A percentile compares a stretch with the other conserved stretches of the same genome.
Conservation (phyloP, 148 eudicot species). For the Rhododendron simsii region DNA sequence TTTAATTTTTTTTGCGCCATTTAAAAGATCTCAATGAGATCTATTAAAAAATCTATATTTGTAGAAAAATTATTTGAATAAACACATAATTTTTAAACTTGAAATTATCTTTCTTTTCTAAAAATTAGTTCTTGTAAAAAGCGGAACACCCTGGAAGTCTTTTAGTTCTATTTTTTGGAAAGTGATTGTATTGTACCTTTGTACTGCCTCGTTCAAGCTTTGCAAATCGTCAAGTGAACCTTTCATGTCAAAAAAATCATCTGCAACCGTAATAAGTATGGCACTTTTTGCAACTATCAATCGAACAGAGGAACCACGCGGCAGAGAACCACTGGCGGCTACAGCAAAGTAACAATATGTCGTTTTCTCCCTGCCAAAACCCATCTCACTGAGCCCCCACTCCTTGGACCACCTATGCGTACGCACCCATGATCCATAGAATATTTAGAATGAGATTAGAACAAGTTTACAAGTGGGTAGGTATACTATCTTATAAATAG, state of each 20-base stretch:
- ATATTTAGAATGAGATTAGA: no score
- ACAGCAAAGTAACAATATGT: conserved; percentile 33
- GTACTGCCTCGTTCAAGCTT: conserved; percentile 28
- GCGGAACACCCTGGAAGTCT: no score
- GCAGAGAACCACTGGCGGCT: conserved; percentile 20
- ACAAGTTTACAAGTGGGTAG: no score
- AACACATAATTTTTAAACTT: no score
- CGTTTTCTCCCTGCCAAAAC: conserved; percentile 47
- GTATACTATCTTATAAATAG: no score
- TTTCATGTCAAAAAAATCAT: conserved; percentile 46
- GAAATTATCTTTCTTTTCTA: no score
- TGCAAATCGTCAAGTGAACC: conserved; percentile 33
- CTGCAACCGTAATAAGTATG: conserved; percentile 33
- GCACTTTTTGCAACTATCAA: conserved; percentile 29
- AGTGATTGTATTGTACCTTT: conserved; percentile 19
- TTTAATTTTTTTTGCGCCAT: no score
- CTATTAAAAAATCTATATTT: no score
- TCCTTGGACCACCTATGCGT: conserved; percentile 38
- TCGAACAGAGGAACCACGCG: conserved; percentile 24
- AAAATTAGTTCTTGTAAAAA: no score
- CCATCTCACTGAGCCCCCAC: conserved; percentile 31
- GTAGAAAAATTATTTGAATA: no score
- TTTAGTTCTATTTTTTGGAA: not conserved
- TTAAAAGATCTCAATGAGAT: no score
- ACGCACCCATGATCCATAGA: no score